Evolutionary conservation across 2,329 filamentous ascomycete genomes (phyloP), one percentile per base, ranked within the genome.

Genomic region (Monilinia fructicola): DNA sequence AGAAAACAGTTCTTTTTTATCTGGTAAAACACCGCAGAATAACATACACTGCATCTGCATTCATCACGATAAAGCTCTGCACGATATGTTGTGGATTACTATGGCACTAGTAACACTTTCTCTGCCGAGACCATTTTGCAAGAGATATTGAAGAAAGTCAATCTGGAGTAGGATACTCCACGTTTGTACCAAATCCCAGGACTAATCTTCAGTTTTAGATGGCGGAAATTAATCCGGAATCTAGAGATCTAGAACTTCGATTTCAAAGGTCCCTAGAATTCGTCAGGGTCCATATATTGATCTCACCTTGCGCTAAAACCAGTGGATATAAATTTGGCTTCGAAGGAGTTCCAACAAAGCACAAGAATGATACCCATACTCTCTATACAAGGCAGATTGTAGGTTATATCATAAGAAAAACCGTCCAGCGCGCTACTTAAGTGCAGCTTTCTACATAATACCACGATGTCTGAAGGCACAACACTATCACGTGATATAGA

Each of bases 51-150:
- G n/a, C 44, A 26, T 14, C n/a, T 40, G 44, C 44, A 50, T 52
- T 38, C 31, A 40, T 61, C 58, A 16, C 58, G 58, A 50, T 50
- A 61, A 61, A 42, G 4, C 3, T 59, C 44, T 31, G 58, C 44
- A 61, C 28, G n/a, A 10, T 38, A 61, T 61, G 31, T 21, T 50
- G 31, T 61, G 21, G 38, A 60, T 44, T 14, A 26, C 9, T 61
- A 40, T 16, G 18, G 31, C 28, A 26, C 44, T 50, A 28, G 44
- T 52, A 26, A 40, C n/a, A 61, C 58, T 52, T 61, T 14, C 58
- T 61, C n/a, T 31, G 40, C 50, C 31, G 28, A 61, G 44, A 23
- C 58, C 46, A 9, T 50, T 52, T 40, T 61, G 44, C 31, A 23
- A 61, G 31, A 44, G 4, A 61, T 23, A 50, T 14, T n/a, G 23